A percentile compares a stretch with the other conserved stretches of the same genome.
These are phyloP conservation scores for Protea cynaroides DNA, from an alignment of 164 flowering plant species.

Conservation along the genomic window DNA sequence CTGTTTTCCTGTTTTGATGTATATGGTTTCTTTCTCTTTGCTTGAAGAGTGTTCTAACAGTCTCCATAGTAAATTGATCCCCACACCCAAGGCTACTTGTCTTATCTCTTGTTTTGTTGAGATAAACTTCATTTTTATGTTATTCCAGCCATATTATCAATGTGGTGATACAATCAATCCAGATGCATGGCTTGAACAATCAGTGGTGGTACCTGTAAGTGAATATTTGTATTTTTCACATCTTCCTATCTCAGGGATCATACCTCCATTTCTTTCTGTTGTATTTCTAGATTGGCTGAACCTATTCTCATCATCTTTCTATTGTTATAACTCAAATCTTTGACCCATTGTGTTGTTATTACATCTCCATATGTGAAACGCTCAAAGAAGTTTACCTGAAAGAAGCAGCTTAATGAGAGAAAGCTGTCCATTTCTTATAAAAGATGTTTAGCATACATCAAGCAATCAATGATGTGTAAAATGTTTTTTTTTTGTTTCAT, in stretches of 20 bases:
- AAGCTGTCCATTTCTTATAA: too few species aligned
- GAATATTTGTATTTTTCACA: background rate
- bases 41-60: conserved; percentile 86
- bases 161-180: conserved; percentile 66
- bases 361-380: background rate
- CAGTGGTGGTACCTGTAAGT: conserved; percentile 39
- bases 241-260: background rate
- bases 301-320: background rate
- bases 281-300: background rate
- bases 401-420: background rate
- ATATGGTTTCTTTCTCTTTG: conserved; percentile 96
- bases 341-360: too few species aligned
- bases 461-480: background rate
- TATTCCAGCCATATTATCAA: conserved; percentile 69
- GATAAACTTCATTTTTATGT: conserved; percentile 5
- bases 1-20: conserved; percentile 44
- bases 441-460: background rate
- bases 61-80: conserved; percentile 71
- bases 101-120: conserved; percentile 5
- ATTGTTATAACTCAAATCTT: too few species aligned
- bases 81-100: conserved; percentile 59
- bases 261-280: background rate
- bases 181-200: conserved; percentile 97
- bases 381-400: background rate
- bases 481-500: too few species aligned